Percentiles rank a stretch among this genome's conserved stretches.
Conservation (phyloP, 139 green algal genomes). For the Chlamydomonas asymmetrica region DNA sequence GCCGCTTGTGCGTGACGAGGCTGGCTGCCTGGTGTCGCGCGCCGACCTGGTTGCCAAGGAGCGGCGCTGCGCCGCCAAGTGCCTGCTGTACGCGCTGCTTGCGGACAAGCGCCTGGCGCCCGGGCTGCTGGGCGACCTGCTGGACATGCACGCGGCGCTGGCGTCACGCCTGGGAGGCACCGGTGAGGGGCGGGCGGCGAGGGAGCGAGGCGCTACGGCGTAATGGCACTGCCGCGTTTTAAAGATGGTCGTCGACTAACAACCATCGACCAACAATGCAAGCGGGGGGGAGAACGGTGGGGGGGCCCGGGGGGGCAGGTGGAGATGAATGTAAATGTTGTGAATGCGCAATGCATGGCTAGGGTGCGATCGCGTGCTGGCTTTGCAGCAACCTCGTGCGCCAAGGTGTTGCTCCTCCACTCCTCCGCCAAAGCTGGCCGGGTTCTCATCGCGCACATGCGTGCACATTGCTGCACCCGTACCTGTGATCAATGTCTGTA, state of each 20-base stretch:
- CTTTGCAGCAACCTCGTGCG: no score
- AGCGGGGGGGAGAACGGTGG: no score
- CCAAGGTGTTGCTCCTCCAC: no score
- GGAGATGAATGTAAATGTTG: not conserved
- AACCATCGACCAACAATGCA: no score
- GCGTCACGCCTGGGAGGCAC: conserved; percentile 11
- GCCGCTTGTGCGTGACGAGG: conserved; percentile 32
- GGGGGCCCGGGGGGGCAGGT: no score
- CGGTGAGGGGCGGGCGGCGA: no score
- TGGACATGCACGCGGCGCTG: conserved; percentile 49
- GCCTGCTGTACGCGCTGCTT: conserved; percentile 61
- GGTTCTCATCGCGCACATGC: no score
- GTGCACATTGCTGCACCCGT: conserved; percentile 1
- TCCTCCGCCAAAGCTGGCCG: no score
- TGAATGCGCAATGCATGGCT: not conserved
- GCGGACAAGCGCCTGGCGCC: conserved; percentile 46
- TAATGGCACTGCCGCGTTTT: no score
- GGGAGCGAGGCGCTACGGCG: no score
- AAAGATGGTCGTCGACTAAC: no score
- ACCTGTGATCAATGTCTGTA: no score
- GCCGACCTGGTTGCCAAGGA: conserved; percentile 45
- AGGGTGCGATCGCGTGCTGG: not conserved
- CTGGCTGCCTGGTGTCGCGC: conserved; percentile 39
- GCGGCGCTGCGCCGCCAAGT: conserved; percentile 53
- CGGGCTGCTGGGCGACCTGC: conserved; percentile 44